Evolutionary conservation across 164 flowering plant genomes (phyloP).

Genomic region (Cinnamomum micranthum): DNA sequence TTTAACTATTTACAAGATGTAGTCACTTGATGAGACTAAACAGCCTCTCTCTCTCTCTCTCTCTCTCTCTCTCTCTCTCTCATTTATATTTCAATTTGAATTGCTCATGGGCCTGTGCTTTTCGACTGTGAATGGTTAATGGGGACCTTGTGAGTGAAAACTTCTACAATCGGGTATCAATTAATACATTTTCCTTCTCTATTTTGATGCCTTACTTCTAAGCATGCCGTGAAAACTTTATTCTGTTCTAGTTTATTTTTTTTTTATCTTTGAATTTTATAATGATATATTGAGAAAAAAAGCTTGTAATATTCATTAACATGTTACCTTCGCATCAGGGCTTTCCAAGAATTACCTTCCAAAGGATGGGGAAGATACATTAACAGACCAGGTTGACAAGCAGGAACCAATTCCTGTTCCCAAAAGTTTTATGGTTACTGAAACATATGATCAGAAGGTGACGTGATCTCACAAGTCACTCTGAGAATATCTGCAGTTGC

Average conservation of each 20-base stretch:
- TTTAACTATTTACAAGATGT: background rate
- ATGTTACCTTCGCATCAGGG: constrained; percentile 15
- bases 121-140: background rate
- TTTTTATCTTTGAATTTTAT: background rate
- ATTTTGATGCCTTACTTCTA: background rate
- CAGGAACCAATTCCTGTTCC: constrained; percentile 29
- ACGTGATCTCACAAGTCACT: constrained; percentile 27
- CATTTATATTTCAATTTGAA: background rate
- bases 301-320: background rate
- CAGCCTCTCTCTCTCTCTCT: background rate
- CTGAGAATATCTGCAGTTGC: background rate
- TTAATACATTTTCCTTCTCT: background rate
- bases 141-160: background rate
- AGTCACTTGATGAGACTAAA: background rate
- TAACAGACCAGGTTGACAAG: constrained; percentile 29
- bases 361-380: constrained; percentile 27
- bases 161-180: background rate
- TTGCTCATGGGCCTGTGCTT: background rate
- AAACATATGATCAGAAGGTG: constrained; percentile 61
- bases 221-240: background rate
- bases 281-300: background rate
- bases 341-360: constrained; percentile 18
- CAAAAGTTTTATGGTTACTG: constrained; percentile 53
- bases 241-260: background rate
- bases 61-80: background rate